These are phyloP conservation scores for Lipomyces starkeyi DNA, from an alignment of 805 yeast genomes.

Conservation along the genomic window DNA sequence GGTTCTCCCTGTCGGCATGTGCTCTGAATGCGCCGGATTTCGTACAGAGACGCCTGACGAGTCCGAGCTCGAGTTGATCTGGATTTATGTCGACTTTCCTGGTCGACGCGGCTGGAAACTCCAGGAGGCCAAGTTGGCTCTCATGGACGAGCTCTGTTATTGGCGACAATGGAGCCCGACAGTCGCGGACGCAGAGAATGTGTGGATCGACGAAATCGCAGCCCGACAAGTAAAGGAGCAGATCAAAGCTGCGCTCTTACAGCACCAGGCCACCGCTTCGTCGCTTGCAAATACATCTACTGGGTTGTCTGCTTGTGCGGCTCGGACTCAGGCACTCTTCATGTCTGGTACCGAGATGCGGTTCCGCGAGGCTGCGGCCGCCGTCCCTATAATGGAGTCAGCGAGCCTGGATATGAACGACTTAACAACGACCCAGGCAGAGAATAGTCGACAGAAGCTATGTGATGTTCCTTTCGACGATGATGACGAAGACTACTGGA, in stretches of 20 bases:
- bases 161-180: conserved; percentile 30
- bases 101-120: conserved; percentile 28
- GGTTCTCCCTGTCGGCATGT: neutral
- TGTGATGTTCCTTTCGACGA: conserved; percentile 2
- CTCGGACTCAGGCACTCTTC: neutral
- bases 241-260: conserved; percentile 16
- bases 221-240: conserved; percentile 17
- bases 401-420: neutral
- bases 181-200: conserved; percentile 26
- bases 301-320: neutral
- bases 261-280: neutral
- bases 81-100: conserved; percentile 12
- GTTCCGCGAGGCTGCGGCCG: conserved; percentile 7
- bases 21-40: neutral
- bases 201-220: conserved; percentile 15
- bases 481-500: conserved; percentile 20
- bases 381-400: neutral
- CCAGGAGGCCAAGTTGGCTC: conserved; percentile 19
- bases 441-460: neutral
- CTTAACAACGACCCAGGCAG: neutral
- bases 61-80: conserved; percentile 16
- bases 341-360: neutral
- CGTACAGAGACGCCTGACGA: conserved; percentile 2
- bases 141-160: conserved; percentile 25
- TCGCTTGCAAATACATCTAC: neutral